A percentile compares a stretch with the other conserved stretches of the same genome.
Conservation (phyloP, 208 protist species). For the Crithidia acanthocephali region DNA sequence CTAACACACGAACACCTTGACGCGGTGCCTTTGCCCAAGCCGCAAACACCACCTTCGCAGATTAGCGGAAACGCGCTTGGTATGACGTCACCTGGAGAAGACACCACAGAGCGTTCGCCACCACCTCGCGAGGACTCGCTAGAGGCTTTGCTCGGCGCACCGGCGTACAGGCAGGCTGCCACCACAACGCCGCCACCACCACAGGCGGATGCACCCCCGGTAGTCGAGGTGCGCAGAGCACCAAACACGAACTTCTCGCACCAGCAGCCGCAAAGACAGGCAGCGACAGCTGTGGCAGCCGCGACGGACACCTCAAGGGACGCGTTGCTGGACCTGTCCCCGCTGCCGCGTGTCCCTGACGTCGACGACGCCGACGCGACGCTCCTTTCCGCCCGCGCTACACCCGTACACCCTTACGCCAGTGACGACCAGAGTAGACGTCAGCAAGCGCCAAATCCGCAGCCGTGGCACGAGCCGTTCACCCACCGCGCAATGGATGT, state of each 20-base stretch:
- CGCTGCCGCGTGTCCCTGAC: neutral
- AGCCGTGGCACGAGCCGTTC: neutral
- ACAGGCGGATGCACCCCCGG: neutral
- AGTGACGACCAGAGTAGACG: neutral
- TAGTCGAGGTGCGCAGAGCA: neutral
- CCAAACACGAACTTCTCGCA: slow-evolving; percentile 12
- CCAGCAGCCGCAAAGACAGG: neutral
- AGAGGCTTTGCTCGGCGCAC: neutral
- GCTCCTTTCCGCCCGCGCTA: neutral
- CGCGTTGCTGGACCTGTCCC: slow-evolving; percentile 11
- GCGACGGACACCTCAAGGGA: neutral
- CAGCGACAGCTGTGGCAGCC: neutral
- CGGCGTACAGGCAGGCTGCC: neutral
- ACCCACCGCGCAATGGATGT: slow-evolving; percentile 17
- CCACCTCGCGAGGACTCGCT: slow-evolving; percentile 5
- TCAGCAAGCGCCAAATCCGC: neutral
- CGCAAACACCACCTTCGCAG: neutral
- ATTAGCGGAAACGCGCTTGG: neutral
- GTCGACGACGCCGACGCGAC: slow-evolving; percentile 16
- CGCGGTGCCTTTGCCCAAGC: slow-evolving; percentile 33
- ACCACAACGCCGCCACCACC: slow-evolving; percentile 1
- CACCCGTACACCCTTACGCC: neutral
- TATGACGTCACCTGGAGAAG: neutral
- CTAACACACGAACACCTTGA: slow-evolving; percentile 80
- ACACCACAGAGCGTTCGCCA: neutral